Percentiles rank a stretch among this genome's conserved stretches.
Conservation (phyloP, 352 stramenopile species). For the Globisporangium ultimum region DNA sequence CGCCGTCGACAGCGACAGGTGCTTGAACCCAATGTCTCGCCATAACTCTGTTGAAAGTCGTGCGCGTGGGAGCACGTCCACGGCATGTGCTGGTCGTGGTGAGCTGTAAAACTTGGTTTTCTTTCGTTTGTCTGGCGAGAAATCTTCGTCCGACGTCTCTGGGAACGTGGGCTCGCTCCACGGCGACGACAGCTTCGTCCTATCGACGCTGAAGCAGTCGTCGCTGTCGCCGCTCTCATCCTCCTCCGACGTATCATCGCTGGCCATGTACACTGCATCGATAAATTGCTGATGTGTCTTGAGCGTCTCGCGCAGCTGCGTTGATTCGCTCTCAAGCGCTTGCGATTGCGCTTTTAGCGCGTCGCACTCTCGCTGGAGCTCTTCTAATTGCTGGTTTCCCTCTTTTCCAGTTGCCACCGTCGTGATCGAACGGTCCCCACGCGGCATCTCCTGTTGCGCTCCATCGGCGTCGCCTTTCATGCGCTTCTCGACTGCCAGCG, state of each 20-base stretch:
- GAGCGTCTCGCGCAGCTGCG: conserved; percentile 39
- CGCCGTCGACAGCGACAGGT: conserved; percentile 19
- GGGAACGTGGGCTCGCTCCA: conserved; percentile 15
- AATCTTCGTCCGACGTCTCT: conserved; percentile 32
- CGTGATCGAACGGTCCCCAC: no score
- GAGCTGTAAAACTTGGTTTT: conserved; percentile 24
- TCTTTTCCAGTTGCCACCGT: neutral
- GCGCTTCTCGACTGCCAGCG: conserved; percentile 17
- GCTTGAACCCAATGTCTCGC: conserved; percentile 10
- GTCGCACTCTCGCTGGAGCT: conserved; percentile 33
- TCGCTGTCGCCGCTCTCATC: conserved; percentile 13
- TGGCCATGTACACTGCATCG: conserved; percentile 24
- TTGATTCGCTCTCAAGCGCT: conserved; percentile 37
- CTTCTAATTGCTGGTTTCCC: conserved; percentile 5
- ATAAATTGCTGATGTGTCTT: conserved; percentile 40
- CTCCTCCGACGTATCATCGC: conserved; percentile 10
- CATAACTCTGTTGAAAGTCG: conserved; percentile 4
- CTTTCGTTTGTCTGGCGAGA: conserved; percentile 29
- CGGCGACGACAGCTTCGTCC: conserved; percentile 6
- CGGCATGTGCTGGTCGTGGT: conserved; percentile 31
- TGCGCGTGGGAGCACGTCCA: neutral
- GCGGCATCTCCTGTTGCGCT: neutral
- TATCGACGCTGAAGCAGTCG: neutral
- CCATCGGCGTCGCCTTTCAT: conserved; percentile 13
- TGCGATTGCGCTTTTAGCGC: conserved; percentile 37